Evolutionary conservation across 208 protist species (phyloP).

Genomic region (Entamoeba moshkovskii): DNA sequence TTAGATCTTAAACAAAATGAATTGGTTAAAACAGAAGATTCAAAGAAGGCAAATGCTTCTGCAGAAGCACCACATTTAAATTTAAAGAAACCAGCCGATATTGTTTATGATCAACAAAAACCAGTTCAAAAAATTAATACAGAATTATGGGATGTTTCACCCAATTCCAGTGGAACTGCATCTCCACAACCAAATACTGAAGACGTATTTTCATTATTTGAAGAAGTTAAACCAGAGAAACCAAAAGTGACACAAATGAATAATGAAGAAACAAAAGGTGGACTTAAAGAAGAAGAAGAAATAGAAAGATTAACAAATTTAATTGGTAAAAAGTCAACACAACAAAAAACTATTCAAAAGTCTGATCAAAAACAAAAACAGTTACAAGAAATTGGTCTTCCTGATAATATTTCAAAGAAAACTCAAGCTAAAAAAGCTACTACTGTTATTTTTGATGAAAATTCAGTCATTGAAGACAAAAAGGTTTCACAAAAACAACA

Average conservation of each 20-base stretch:
- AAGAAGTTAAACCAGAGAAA: not conserved
- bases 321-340: not conserved
- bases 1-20: not conserved
- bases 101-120: not conserved
- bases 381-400: not conserved
- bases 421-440: not conserved
- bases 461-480: not conserved
- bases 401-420: not conserved
- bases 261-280: not conserved
- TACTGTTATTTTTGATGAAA: not conserved
- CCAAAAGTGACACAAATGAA: not conserved
- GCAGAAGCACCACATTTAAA: not conserved
- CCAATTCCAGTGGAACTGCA: not conserved
- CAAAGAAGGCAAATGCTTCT: too few relatives aligned
- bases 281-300: not conserved
- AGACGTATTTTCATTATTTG: not conserved
- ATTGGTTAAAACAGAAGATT: not conserved
- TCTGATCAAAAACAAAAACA: not conserved
- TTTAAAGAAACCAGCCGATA: not conserved
- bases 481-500: not conserved
- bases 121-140: not conserved
- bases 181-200: not conserved
- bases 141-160: not conserved
- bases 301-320: not conserved
- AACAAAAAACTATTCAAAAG: not conserved